These are phyloP conservation scores for Mycena rebaudengoi DNA, from an alignment of 768 basidiomycete species.

Conservation along the genomic window DNA sequence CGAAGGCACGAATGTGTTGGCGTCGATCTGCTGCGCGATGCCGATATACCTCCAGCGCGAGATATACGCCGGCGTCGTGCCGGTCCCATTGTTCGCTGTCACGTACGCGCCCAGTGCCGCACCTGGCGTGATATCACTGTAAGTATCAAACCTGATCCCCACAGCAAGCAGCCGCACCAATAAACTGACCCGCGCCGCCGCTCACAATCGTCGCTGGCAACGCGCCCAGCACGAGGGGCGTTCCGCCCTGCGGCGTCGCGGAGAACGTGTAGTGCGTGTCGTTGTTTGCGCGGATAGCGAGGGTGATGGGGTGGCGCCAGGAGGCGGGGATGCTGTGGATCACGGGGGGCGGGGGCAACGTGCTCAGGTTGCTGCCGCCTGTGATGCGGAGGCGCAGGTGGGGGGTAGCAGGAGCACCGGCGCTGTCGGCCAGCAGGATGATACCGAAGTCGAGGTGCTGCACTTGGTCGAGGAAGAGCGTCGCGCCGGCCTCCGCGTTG, in stretches of 20 bases:
- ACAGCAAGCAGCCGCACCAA: constrained; percentile 3
- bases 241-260: constrained; percentile 4
- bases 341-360: constrained; percentile 9
- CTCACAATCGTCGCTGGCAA: constrained; percentile 22
- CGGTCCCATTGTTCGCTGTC: constrained; percentile 21
- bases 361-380: constrained; percentile 14
- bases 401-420: background rate
- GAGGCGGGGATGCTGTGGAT: constrained; percentile 11
- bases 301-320: constrained; percentile 19
- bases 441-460: constrained; percentile 21
- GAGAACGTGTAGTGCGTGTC: constrained; percentile 21
- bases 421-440: constrained; percentile 5
- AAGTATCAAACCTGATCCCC: background rate
- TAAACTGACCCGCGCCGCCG: constrained; percentile 21
- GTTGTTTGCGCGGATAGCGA: constrained; percentile 18
- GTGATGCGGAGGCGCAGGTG: constrained; percentile 18
- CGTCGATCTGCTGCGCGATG: constrained; percentile 20
- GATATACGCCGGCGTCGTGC: constrained; percentile 18
- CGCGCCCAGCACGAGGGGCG: constrained; percentile 17
- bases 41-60: constrained; percentile 24
- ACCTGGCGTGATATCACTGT: constrained; percentile 6
- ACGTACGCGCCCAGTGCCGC: constrained; percentile 20
- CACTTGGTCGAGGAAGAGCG: constrained; percentile 25
- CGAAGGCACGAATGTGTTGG: constrained; percentile 16
- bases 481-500: constrained; percentile 34